Base-by-base conservation (phyloP, 257 asterid genomes). In the Forsythia viridissima region DNA sequence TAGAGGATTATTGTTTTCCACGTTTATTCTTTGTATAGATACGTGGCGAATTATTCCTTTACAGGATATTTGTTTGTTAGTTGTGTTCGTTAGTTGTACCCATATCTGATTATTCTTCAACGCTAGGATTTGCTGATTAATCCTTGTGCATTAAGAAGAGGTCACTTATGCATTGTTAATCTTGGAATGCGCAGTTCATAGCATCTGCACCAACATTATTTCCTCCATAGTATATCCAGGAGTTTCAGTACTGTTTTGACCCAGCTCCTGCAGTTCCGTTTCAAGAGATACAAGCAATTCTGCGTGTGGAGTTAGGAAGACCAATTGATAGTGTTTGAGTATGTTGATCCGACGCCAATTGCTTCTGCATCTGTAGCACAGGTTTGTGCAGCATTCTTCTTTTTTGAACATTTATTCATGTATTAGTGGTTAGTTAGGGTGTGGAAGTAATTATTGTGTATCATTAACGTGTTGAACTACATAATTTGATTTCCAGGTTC, bases 361-460 rank as follows among this genome's bases (percentile, higher is more conserved):
- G 99, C 99, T 43, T 95, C 98, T 86, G 99, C 99, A n/a, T 95
- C 99, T 66, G 88, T 95, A 77, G 99, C 99, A 69, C 99, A 95
- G 98, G 99, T 95, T 81, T 77, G 72, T 63, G 34, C 37, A 30
- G 51, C 73, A 38, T 77, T 30, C 42, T 36, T 71, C 48, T 76
- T 77, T 55, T 20, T 15, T 11, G 8, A 39, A 21, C 73, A 67
- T 63, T 20, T 6, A 34, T 10, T 39, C 15, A 37, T 39, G 44
- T 65, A 3, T 4, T 42, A 73, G 37, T 83, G 59, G 55, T 71
- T 71, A 57, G 63, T n/a, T 76, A 36, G 52, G 37, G 78, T 70
- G 51, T 68, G 44, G 36, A n/a, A 24, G 42, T 70, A 63, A 65
- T 6, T 44, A 13, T 77, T 74, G 69, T 46, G 30, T 74, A 8